phyloP scores from a whole-genome alignment of 1,139 yeast species.

The Candida freyschussii region DNA sequence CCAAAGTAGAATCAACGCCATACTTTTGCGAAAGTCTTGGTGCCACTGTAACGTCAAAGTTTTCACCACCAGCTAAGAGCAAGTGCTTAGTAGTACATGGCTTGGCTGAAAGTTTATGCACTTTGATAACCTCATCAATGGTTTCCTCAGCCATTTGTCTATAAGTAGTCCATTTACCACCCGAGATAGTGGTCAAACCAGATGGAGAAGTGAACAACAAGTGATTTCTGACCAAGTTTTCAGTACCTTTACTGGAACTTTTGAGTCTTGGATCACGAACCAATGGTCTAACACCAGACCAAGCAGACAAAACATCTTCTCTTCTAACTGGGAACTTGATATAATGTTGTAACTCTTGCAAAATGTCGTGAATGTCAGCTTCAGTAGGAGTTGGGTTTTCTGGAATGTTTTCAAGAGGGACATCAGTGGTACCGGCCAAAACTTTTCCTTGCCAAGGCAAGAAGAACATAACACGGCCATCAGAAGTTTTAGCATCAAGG shows the following conservation, averaged over 20 bases:
- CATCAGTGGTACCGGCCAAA: constrained; percentile 94
- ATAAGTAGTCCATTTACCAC: constrained; percentile 98
- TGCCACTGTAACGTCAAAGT: constrained; percentile 62
- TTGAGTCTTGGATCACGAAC: constrained; percentile 77
- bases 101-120: constrained; percentile 37
- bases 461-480: constrained; percentile 96
- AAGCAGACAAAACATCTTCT: constrained; percentile 88
- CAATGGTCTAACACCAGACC: constrained; percentile 96
- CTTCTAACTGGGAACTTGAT: constrained; percentile 84
- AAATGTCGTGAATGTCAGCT: constrained; percentile 83
- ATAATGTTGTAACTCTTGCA: constrained; percentile 84
- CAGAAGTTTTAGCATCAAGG: constrained; percentile 87
- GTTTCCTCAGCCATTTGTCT: constrained; percentile 98
- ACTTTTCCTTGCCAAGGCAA: constrained; percentile 98
- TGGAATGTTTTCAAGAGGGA: constrained; percentile 70
- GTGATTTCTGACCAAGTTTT: constrained; percentile 88
- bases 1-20: constrained; percentile 67
- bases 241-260: constrained; percentile 45
- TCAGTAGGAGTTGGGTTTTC: constrained; percentile 83
- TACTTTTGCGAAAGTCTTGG: constrained; percentile 81
- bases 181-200: constrained; percentile 84
- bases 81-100: constrained; percentile 63
- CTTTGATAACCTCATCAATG: constrained; percentile 64
- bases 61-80: constrained; percentile 74
- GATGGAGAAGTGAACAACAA: constrained; percentile 66